phyloP scores from a whole-genome alignment of 2,329 filamentous ascomycete species.

The Fusarium lateritium region DNA sequence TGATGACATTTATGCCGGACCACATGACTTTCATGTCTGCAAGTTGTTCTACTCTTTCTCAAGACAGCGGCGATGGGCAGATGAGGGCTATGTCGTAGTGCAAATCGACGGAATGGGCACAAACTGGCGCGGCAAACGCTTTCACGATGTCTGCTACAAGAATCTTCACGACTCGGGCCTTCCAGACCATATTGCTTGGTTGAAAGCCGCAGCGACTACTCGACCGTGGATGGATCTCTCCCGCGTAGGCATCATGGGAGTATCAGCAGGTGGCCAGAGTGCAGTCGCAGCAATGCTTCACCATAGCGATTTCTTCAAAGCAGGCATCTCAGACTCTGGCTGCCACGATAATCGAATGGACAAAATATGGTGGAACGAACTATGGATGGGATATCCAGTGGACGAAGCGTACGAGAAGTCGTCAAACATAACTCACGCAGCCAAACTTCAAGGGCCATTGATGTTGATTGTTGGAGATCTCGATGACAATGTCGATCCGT shows the following conservation, averaged over 20 bases:
- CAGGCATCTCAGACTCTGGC: conserved; percentile 48
- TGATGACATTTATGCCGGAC: conserved; percentile 52
- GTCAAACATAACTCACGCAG: conserved; percentile 50
- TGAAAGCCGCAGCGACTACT: conserved; percentile 46
- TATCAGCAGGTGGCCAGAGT: conserved; percentile 52
- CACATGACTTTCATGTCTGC: conserved; percentile 45
- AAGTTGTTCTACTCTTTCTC: conserved; percentile 44
- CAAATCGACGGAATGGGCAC: conserved; percentile 53
- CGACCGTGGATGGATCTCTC: conserved; percentile 50
- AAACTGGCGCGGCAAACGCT: conserved; percentile 50
- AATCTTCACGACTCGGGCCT: conserved; percentile 50
- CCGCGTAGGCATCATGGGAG: conserved; percentile 50
- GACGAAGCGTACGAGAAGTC: conserved; percentile 49
- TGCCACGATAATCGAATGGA: conserved; percentile 54
- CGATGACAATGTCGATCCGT: conserved; percentile 51
- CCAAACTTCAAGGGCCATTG: conserved; percentile 47
- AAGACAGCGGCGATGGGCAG: conserved; percentile 42
- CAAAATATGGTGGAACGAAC: conserved; percentile 52
- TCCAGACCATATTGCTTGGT: conserved; percentile 51
- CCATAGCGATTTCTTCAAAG: conserved; percentile 50
- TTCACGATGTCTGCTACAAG: conserved; percentile 52
- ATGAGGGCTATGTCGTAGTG: conserved; percentile 52
- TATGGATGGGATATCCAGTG: conserved; percentile 54
- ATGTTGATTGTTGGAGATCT: conserved; percentile 51
- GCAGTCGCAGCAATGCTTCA: conserved; percentile 48